Evolutionary conservation across 345 rosid genomes (phyloP).

Genomic region (Eucalyptus rudis): DNA sequence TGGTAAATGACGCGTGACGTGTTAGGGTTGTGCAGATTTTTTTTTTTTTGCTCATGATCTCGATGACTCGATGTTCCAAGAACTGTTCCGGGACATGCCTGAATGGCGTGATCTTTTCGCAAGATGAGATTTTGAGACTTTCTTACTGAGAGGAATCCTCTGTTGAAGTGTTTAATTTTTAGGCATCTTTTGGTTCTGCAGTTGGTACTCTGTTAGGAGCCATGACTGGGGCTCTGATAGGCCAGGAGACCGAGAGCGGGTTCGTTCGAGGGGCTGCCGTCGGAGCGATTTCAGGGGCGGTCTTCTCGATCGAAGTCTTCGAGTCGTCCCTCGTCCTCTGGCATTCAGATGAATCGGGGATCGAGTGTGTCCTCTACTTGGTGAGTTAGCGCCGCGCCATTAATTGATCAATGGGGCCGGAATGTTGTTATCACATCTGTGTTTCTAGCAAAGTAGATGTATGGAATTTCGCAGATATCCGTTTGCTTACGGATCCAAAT

Average conservation of each 20-base stretch:
- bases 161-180: not conserved
- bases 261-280: slow-evolving; percentile 94
- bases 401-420: not conserved
- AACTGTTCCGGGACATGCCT: not conserved
- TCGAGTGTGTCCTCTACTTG: slow-evolving; percentile 89
- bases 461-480: not conserved
- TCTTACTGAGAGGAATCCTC: not conserved
- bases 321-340: slow-evolving; percentile 95
- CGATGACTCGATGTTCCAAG: not conserved
- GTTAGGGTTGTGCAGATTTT: not conserved
- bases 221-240: slow-evolving; percentile 96
- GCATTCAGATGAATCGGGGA: slow-evolving; percentile 88
- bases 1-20: not conserved
- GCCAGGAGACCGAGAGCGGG: slow-evolving; percentile 99
- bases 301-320: slow-evolving; percentile 95
- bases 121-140: not conserved
- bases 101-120: not conserved
- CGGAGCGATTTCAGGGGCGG: slow-evolving; percentile 99
- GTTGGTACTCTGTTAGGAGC: slow-evolving; percentile 98
- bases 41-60: not conserved
- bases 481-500: not conserved
- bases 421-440: not conserved
- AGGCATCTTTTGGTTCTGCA: slow-evolving; percentile 14
- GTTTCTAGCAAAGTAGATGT: not conserved
- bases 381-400: slow-evolving; percentile 19